Conservation (phyloP, 73 alveolate genomes). For the Paramecium biaurelia region DNA sequence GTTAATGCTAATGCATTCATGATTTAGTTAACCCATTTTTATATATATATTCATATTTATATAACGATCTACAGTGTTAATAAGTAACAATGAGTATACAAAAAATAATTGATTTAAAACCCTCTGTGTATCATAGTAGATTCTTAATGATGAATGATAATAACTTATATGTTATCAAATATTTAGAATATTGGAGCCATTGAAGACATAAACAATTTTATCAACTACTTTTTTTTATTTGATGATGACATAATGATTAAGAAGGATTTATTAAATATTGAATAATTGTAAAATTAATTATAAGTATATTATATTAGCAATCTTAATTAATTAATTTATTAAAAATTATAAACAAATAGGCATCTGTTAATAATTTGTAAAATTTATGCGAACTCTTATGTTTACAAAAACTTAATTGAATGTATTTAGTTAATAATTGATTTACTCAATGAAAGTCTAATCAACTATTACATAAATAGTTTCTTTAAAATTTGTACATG, state of each 20-base stretch:
- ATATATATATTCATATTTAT: neutral
- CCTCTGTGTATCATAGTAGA: neutral
- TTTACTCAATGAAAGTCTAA: conserved; percentile 50
- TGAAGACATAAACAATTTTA: neutral
- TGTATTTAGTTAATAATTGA: neutral
- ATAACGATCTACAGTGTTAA: neutral
- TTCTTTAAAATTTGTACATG: conserved; percentile 81
- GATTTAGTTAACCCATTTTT: neutral
- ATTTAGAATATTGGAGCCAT: too few species aligned
- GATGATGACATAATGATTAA: neutral
- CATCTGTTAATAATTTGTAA: neutral
- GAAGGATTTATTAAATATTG: too few species aligned
- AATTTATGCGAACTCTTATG: neutral
- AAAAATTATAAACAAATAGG: neutral
- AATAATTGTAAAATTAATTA: neutral
- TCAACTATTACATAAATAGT: conserved; percentile 78
- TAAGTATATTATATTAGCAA: neutral
- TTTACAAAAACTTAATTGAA: neutral
- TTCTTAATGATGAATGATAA: too few species aligned
- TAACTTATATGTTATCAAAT: too few species aligned
- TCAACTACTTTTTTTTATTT: too few species aligned
- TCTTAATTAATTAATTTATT: neutral
- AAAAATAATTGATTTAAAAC: too few species aligned
- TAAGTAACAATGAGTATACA: too few species aligned
- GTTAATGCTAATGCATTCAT: neutral